phyloP scores from a whole-genome alignment of 768 basidiomycete species.

The Hemileccinum impolitum region DNA sequence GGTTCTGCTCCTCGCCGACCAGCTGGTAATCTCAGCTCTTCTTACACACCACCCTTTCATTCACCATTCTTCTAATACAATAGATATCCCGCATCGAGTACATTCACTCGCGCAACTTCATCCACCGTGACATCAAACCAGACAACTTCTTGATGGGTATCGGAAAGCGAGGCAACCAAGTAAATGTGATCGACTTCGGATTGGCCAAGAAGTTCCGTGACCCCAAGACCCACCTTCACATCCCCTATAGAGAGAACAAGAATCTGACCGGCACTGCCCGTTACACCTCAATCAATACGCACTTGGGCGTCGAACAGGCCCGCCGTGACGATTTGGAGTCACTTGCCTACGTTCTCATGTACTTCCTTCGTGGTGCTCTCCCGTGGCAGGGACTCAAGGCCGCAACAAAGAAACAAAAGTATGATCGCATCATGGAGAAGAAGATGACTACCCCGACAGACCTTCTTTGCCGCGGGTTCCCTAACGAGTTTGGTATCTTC shows the following conservation, averaged over 20 bases:
- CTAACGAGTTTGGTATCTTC: conserved; percentile 99
- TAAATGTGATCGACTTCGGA: conserved; percentile 98
- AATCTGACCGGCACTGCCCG: conserved; percentile 98
- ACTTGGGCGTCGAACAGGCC: conserved; percentile 96
- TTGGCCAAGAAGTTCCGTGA: conserved; percentile 99
- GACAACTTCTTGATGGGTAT: conserved; percentile 99
- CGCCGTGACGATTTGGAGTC: conserved; percentile 98
- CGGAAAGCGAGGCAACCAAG: conserved; percentile 99
- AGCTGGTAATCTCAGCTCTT: conserved; percentile 54
- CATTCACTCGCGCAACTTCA: conserved; percentile 99
- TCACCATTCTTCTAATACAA: conserved; percentile 16
- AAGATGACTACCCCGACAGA: conserved; percentile 99
- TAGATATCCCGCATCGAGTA: conserved; percentile 99
- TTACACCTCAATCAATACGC: conserved; percentile 99
- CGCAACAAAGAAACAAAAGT: conserved; percentile 99
- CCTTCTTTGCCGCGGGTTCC: conserved; percentile 97
- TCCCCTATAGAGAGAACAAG: conserved; percentile 99
- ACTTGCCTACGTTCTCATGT: conserved; percentile 98
- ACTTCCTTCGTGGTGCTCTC: conserved; percentile 96
- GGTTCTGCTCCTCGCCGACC: conserved; percentile 92
- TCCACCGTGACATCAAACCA: conserved; percentile 97
- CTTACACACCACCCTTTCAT: conserved; percentile 38
- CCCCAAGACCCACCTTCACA: conserved; percentile 99
- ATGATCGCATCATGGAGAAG: conserved; percentile 99
- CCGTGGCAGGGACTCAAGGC: conserved; percentile 99